A percentile compares a stretch with the other conserved stretches of the same genome.
phyloP scores from a whole-genome alignment of 108 stramenopile species.

The Pseudonitzschia multistriata region DNA sequence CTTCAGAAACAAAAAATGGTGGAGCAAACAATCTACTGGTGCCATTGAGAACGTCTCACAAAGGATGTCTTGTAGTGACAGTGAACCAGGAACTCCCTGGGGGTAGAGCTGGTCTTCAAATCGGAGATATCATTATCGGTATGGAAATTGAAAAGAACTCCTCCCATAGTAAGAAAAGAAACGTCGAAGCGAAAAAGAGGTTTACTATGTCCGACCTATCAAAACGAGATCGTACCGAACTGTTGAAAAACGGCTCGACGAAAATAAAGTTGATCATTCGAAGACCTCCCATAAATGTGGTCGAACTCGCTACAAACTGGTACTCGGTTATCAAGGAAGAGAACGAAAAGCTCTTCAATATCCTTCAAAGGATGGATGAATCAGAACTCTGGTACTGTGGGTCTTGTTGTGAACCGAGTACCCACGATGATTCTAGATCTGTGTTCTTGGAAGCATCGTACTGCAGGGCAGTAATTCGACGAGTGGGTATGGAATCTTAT shows the following conservation, averaged over 20 bases:
- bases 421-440: neutral
- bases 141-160: conserved; percentile 19
- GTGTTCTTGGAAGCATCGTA: conserved; percentile 27
- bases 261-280: conserved; percentile 23
- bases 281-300: conserved; percentile 23
- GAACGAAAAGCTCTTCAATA: conserved; percentile 13
- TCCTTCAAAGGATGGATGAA: neutral
- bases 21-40: neutral
- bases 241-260: conserved; percentile 8
- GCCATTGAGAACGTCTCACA: neutral
- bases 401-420: conserved; percentile 9
- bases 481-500: conserved; percentile 41
- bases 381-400: conserved; percentile 18
- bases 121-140: conserved; percentile 29
- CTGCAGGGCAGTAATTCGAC: conserved; percentile 45
- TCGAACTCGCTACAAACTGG: conserved; percentile 21
- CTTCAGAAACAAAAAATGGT: neutral
- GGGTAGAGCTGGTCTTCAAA: conserved; percentile 21
- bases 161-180: neutral
- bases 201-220: conserved; percentile 12
- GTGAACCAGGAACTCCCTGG: neutral
- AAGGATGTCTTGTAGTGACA: conserved; percentile 5
- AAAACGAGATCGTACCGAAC: neutral
- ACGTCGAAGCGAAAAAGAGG: neutral
- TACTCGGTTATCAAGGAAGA: neutral